A percentile compares a stretch with the other conserved stretches of the same genome.
Conservation (phyloP, 2,329 filamentous ascomycete genomes). For the Trichocomaceae sp. region DNA sequence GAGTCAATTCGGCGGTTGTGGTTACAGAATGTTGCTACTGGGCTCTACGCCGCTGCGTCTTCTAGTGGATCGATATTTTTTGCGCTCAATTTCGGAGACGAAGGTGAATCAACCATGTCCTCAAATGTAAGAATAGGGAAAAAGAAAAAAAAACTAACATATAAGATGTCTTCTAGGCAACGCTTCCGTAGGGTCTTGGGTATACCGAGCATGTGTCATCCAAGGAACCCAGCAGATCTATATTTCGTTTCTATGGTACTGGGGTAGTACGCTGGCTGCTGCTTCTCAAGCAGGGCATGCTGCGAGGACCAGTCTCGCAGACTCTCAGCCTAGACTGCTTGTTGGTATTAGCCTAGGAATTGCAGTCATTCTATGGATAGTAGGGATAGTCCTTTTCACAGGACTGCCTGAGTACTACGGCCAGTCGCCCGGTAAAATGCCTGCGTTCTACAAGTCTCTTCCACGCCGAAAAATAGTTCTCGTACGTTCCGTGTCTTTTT, state of each 20-base stretch:
- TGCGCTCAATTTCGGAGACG: slow-evolving; percentile 55
- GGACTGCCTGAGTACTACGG: slow-evolving; percentile 56
- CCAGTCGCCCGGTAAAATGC: slow-evolving; percentile 51
- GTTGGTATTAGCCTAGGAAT: slow-evolving; percentile 38
- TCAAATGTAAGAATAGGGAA: not conserved
- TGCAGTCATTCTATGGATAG: slow-evolving; percentile 44
- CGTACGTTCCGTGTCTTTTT: slow-evolving; percentile 13
- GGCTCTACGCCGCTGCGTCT: slow-evolving; percentile 52
- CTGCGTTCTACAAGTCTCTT: slow-evolving; percentile 51
- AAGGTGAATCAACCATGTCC: slow-evolving; percentile 31
- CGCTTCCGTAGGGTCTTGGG: slow-evolving; percentile 53
- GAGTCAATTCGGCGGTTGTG: slow-evolving; percentile 34
- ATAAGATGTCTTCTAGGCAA: slow-evolving; percentile 23
- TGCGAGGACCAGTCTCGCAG: slow-evolving; percentile 10
- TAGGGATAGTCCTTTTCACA: slow-evolving; percentile 44
- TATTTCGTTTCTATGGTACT: slow-evolving; percentile 55
- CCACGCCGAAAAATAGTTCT: slow-evolving; percentile 47
- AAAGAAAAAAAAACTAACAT: too few relatives aligned
- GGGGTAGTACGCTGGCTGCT: slow-evolving; percentile 43
- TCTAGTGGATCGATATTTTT: slow-evolving; percentile 55
- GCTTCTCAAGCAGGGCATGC: slow-evolving; percentile 7
- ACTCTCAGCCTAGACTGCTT: slow-evolving; percentile 14
- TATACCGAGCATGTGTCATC: slow-evolving; percentile 54
- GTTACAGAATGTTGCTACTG: slow-evolving; percentile 52
- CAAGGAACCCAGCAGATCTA: slow-evolving; percentile 59